Evolutionary conservation across 768 basidiomycete species (phyloP), one percentile per base, ranked within the genome.

Genomic region (Suillus paluster): DNA sequence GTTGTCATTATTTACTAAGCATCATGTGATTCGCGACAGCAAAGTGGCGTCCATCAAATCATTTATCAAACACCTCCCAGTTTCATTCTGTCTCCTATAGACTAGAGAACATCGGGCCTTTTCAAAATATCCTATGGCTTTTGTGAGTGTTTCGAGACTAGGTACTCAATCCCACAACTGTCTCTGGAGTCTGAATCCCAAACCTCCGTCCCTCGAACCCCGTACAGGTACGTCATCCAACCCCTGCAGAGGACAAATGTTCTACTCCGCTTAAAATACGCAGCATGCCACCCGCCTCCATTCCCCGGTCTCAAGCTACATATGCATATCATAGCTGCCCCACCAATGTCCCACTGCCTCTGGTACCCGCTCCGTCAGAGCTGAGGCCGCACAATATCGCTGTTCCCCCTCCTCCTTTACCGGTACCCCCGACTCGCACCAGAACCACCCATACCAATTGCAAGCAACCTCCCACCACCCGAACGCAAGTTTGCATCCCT

Each of bases 121-220:
- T n/a, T n/a, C n/a, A n/a, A n/a, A n/a, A n/a, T n/a, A n/a, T n/a
- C n/a, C n/a, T n/a, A n/a, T n/a, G n/a, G n/a, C n/a, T n/a, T n/a
- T n/a, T n/a, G n/a, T n/a, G n/a, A n/a, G n/a, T n/a, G n/a, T n/a
- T n/a, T n/a, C n/a, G n/a, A n/a, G n/a, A n/a, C n/a, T n/a, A n/a
- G n/a, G n/a, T n/a, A 0, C 78, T 91, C 27, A 79, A 81, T 27
- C 69, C 79, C 44, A 66, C 50, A 52, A 44, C 38, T 33, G 21
- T 55, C 9, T 59, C 45, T 19, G 36, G n/a, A n/a, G 12, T 21
- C 50, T 52, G 9, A 12, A 10, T 27, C 50, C 12, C 23, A 0
- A 27, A 55, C 38, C 54, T 55, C 19, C 54, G 36, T 11, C 54
- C 54, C 25, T 4, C 21, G 38, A 38, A 39, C 53, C 53, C 5